Conservation (phyloP, 139 green algal genomes). For the Micromonas commoda region DNA sequence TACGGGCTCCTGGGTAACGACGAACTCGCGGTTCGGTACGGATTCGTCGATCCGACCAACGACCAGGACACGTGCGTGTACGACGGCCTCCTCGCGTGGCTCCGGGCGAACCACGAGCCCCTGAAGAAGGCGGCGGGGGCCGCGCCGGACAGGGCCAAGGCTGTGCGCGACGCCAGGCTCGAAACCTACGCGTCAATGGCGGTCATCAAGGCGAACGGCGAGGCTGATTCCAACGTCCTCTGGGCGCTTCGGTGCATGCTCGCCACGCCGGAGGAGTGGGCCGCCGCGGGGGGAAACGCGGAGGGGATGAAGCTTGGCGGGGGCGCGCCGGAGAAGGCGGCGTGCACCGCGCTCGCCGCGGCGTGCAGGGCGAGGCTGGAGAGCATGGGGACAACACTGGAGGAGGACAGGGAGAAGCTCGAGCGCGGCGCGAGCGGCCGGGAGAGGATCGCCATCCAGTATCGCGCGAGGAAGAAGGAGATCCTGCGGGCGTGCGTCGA, state of each 20-base stretch:
- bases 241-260: conserved; percentile 2
- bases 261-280: not conserved
- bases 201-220: not conserved
- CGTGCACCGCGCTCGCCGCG: not conserved
- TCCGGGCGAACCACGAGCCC: not conserved
- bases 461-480: conserved; percentile 5
- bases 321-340: not conserved
- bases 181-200: not conserved
- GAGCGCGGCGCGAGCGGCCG: not conserved
- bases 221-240: not conserved
- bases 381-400: not conserved
- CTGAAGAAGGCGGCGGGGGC: not conserved
- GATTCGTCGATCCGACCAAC: conserved; percentile 19
- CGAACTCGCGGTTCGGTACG: conserved; percentile 11
- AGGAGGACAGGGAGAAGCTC: not conserved
- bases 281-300: not conserved
- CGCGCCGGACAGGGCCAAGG: not conserved
- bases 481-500: not conserved
- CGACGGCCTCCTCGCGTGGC: conserved; percentile 12
- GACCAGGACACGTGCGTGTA: conserved; percentile 4
- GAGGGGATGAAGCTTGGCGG: conserved; percentile 21
- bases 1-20: conserved; percentile 22
- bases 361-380: not conserved
- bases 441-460: conserved; percentile 6
- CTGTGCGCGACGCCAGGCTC: not conserved